phyloP scores from a whole-genome alignment of 2,329 filamentous ascomycete species.

The Cadophora malorum region DNA sequence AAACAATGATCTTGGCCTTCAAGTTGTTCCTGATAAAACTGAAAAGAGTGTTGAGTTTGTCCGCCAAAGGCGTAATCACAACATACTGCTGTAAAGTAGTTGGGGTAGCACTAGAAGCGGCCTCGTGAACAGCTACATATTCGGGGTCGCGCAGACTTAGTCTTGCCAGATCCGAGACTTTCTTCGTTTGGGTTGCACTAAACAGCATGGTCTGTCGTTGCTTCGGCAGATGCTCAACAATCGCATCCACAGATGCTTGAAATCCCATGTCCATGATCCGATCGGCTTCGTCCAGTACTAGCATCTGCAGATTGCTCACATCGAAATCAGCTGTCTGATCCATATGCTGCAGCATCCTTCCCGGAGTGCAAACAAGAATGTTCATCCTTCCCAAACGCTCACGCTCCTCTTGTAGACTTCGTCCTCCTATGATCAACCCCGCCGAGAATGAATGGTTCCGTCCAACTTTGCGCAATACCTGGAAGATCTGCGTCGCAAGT shows the following conservation, averaged over 20 bases:
- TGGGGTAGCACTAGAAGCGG: slow-evolving; percentile 80
- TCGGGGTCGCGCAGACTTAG: slow-evolving; percentile 89
- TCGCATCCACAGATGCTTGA: slow-evolving; percentile 85
- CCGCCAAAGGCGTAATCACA: slow-evolving; percentile 79
- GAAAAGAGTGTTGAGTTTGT: slow-evolving; percentile 92
- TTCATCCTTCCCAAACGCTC: slow-evolving; percentile 91
- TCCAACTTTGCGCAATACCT: slow-evolving; percentile 89
- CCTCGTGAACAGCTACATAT: slow-evolving; percentile 92
- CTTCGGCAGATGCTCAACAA: slow-evolving; percentile 88
- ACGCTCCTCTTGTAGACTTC: slow-evolving; percentile 85
- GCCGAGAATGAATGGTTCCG: slow-evolving; percentile 90
- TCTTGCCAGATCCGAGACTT: slow-evolving; percentile 88
- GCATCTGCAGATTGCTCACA: slow-evolving; percentile 87
- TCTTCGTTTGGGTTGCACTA: slow-evolving; percentile 94
- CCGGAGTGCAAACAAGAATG: slow-evolving; percentile 93
- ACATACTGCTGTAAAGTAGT: slow-evolving; percentile 89
- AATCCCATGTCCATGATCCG: slow-evolving; percentile 99
- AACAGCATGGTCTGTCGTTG: slow-evolving; percentile 91
- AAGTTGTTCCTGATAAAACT: slow-evolving; percentile 91
- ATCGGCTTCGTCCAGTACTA: slow-evolving; percentile 95
- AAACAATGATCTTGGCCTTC: slow-evolving; percentile 94
- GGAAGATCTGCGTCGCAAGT: slow-evolving; percentile 95
- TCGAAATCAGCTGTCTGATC: slow-evolving; percentile 92
- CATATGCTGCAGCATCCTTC: slow-evolving; percentile 92
- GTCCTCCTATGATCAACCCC: slow-evolving; percentile 91